These are phyloP conservation scores for Gossypium stocksii DNA, from an alignment of 345 rosid species.

Conservation along the genomic window DNA sequence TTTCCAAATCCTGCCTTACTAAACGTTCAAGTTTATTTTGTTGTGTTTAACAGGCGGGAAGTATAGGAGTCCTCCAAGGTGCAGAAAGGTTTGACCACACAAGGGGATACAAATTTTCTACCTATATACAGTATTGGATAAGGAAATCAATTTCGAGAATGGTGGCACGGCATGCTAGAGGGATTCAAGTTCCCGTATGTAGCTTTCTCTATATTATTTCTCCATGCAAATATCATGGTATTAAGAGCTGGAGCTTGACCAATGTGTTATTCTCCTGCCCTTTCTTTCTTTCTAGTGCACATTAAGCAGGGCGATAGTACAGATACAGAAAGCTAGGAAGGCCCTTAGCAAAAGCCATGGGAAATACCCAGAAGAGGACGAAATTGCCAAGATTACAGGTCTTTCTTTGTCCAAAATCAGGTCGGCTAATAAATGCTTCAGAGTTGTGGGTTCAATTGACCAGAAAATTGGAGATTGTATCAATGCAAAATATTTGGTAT, in stretches of 20 bases:
- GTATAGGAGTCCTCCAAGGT: constrained; percentile 73
- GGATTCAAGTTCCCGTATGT: constrained; percentile 65
- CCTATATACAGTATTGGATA: constrained; percentile 87
- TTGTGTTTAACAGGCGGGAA: constrained; percentile 56
- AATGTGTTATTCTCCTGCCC: constrained; percentile 5
- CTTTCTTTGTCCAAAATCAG: constrained; percentile 57
- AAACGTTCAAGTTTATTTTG: constrained; percentile 1
- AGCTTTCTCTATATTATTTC: constrained; percentile 19
- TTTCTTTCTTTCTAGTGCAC: constrained; percentile 31
- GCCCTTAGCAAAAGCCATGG: constrained; percentile 41
- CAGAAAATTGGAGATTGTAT: constrained; percentile 49
- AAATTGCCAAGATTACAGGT: constrained; percentile 57
- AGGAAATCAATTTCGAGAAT: constrained; percentile 60
- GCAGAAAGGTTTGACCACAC: constrained; percentile 79
- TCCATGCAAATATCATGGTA: neutral
- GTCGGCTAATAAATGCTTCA: constrained; percentile 63
- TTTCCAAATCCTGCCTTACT: neutral
- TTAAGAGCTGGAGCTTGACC: constrained; percentile 11
- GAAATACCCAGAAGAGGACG: constrained; percentile 52
- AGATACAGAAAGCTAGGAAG: constrained; percentile 67
- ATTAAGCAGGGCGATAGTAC: constrained; percentile 43
- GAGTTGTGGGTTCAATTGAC: constrained; percentile 76
- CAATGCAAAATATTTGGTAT: constrained; percentile 56
- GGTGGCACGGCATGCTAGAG: constrained; percentile 59
- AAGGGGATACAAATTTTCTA: constrained; percentile 79